Percentiles rank a stretch among this genome's conserved stretches.
phyloP scores from a whole-genome alignment of 768 basidiomycete species.

The Xanthoconium purpureum region DNA sequence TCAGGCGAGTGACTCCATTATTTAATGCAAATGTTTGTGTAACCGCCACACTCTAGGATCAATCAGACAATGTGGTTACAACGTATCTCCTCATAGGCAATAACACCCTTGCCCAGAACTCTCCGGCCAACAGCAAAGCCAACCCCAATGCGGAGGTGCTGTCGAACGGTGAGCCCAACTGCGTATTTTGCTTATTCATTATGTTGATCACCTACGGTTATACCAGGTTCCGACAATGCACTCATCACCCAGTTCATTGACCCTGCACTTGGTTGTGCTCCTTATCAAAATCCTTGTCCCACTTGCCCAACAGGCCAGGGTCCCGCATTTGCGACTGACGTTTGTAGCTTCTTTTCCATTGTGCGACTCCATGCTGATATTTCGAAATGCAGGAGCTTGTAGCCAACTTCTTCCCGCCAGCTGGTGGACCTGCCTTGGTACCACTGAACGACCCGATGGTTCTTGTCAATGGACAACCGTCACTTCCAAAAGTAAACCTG shows the following conservation, averaged over 20 bases:
- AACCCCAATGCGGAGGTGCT: constrained; percentile 23
- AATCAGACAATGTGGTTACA: constrained; percentile 28
- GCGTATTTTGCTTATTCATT: neutral
- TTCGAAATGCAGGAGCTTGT: constrained; percentile 20
- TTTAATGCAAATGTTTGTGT: neutral
- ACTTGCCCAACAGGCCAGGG: constrained; percentile 20
- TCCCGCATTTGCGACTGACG: constrained; percentile 25
- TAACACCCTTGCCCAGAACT: constrained; percentile 28
- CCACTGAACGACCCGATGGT: constrained; percentile 29
- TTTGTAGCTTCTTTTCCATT: neutral
- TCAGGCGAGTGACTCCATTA: constrained; percentile 9
- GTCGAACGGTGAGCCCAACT: constrained; percentile 18
- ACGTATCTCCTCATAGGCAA: constrained; percentile 24
- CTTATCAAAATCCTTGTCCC: constrained; percentile 26
- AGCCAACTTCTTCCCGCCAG: constrained; percentile 25
- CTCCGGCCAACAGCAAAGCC: constrained; percentile 23
- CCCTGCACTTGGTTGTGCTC: constrained; percentile 24
- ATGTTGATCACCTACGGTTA: neutral
- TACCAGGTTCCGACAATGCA: constrained; percentile 26
- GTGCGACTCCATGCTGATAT: neutral
- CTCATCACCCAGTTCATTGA: constrained; percentile 26
- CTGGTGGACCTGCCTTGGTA: constrained; percentile 21
- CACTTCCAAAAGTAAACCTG: constrained; percentile 27
- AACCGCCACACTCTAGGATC: constrained; percentile 16
- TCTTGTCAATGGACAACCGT: constrained; percentile 22